Evolutionary conservation across 345 rosid species (phyloP), one percentile per base, ranked within the genome.

Genomic region (Lagerstroemia speciosa): DNA sequence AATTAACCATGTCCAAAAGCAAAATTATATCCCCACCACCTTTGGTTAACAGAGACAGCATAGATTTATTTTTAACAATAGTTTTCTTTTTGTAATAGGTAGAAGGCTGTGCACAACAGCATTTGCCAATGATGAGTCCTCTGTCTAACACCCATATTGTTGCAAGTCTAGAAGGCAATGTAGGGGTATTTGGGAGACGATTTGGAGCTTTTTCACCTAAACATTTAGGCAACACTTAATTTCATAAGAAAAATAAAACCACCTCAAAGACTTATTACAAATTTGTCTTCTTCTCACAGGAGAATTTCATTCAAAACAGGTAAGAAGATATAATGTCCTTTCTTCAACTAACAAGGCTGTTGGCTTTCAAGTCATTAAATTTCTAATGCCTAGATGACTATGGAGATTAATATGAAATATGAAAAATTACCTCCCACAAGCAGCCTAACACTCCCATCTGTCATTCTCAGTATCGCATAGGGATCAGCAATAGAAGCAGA

Each of bases 401-500:
- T 33, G 20, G 27, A 34, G 19, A 43, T 27, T 65, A 20, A 65
- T n/a, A 14, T 22, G 34, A 58, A 1, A n/a, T 26, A 22, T 10
- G 32, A 40, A 40, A 24, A 60, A 62, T 72, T 85, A 94, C 99
- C 99, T 85, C 98, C 99, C 78, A 88, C 77, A 74, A 94, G 90
- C 71, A 94, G 90, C 70, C 87, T 85, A 70, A 91, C 85, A 72
- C 85, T 91, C 79, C 89, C 96, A 77, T 94, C 95, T 71, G 83
- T 85, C 98, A 94, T 91, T 82, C 87, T 85, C 52, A 94, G 78
- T 76, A 94, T 79, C 53, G 83, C 93, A 76, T 84, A 91, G 31
- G 98, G 99, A 83, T 94, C 99, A 65, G 87, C 96, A 77, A 94
- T 94, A 58, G 98, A 94, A 76, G 87, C 99, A 76, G 87, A 83